Conservation (phyloP, 2,329 filamentous ascomycete species). For the Chrysoporthe deuterocubensis region DNA sequence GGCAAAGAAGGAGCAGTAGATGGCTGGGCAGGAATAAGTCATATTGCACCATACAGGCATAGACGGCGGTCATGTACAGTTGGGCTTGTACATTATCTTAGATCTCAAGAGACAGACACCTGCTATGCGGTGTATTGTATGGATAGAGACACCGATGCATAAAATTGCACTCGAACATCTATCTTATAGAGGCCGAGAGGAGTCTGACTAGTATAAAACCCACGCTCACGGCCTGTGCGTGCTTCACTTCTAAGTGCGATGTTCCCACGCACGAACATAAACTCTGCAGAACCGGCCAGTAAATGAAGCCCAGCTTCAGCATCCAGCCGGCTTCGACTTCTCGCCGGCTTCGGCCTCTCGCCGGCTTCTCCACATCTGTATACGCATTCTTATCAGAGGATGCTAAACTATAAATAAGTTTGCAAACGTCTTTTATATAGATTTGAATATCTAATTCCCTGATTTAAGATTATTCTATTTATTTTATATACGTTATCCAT, state of each 20-base stretch:
- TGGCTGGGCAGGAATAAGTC: slow-evolving; percentile 29
- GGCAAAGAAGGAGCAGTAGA: slow-evolving; percentile 60
- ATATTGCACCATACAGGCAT: slow-evolving; percentile 23
- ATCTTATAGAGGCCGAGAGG: neutral
- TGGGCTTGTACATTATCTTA: slow-evolving; percentile 20
- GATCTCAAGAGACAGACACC: slow-evolving; percentile 20
- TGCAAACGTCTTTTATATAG: too few species aligned
- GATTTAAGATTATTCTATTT: too few species aligned
- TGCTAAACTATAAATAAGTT: too few species aligned
- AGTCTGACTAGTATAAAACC: neutral
- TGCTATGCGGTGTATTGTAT: slow-evolving; percentile 1
- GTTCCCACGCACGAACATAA: too few species aligned
- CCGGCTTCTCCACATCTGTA: too few species aligned
- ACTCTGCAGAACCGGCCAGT: too few species aligned
- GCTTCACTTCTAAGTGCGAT: neutral
- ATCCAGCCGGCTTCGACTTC: too few species aligned
- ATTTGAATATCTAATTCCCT: too few species aligned
- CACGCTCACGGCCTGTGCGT: neutral
- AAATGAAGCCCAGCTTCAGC: too few species aligned
- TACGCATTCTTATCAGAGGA: too few species aligned
- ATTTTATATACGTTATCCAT: too few species aligned
- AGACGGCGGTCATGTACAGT: slow-evolving; percentile 26
- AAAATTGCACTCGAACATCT: neutral
- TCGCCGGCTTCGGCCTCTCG: too few species aligned
- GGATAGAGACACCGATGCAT: neutral